These are phyloP conservation scores for Lycium ferocissimum DNA, from an alignment of 257 asterid genomes.

Conservation along the genomic window DNA sequence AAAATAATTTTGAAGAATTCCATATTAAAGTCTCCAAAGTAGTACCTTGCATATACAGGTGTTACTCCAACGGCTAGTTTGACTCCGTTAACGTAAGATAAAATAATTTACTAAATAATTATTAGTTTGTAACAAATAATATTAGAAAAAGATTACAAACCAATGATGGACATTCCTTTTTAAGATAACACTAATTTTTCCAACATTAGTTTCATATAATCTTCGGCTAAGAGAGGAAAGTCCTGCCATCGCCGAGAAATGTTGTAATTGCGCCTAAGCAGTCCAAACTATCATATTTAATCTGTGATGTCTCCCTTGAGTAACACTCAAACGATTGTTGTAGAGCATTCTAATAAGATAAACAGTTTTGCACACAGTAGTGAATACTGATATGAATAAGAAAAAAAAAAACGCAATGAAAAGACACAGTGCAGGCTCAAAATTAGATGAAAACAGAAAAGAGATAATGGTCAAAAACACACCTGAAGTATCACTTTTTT, in stretches of 20 bases:
- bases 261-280: background rate
- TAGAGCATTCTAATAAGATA: background rate
- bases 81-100: too few species aligned
- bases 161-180: too few species aligned
- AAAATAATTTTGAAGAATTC: too few species aligned
- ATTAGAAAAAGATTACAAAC: too few species aligned
- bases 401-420: background rate
- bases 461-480: slow-evolving; percentile 31
- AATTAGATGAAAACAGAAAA: background rate
- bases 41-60: too few species aligned
- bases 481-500: slow-evolving; percentile 19
- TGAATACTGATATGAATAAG: background rate
- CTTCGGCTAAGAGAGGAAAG: background rate
- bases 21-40: too few species aligned
- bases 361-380: slow-evolving; percentile 4
- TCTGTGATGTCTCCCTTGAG: background rate
- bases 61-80: too few species aligned
- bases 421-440: background rate
- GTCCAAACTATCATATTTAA: background rate
- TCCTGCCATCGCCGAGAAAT: background rate
- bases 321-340: background rate
- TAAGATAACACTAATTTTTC: too few species aligned
- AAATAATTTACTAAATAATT: too few species aligned
- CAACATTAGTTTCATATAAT: background rate
- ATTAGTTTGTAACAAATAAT: too few species aligned